phyloP scores from a whole-genome alignment of 202 grass and related monocot species.

The Panicum hallii region DNA sequence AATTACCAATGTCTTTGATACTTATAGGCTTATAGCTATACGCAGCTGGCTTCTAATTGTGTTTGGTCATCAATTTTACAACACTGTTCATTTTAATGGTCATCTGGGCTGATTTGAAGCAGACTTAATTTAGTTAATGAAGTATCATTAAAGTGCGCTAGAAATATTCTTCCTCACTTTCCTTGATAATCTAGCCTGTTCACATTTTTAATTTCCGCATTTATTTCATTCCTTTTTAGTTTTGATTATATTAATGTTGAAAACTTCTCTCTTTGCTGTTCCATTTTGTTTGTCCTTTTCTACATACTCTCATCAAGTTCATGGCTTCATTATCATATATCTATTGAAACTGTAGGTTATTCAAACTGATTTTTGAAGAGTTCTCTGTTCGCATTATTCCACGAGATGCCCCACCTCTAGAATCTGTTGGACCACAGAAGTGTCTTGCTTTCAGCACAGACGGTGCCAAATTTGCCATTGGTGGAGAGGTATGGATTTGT shows the following conservation, averaged over 20 bases:
- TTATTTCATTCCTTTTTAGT: background rate
- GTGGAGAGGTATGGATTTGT: constrained; percentile 72
- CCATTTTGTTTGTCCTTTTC: constrained; percentile 12
- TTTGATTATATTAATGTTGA: constrained; percentile 13
- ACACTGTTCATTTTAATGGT: background rate
- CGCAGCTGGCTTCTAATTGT: background rate
- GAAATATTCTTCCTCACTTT: background rate
- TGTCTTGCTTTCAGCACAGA: constrained; percentile 96
- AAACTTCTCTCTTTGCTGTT: constrained; percentile 12
- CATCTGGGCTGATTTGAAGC: constrained; percentile 12
- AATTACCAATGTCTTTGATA: background rate
- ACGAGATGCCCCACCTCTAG: constrained; percentile 62
- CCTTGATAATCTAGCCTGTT: constrained; percentile 21
- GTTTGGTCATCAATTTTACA: background rate
- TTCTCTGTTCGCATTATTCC: constrained; percentile 54
- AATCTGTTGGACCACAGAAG: constrained; percentile 87
- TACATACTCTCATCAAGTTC: constrained; percentile 28
- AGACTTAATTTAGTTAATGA: background rate
- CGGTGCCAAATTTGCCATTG: constrained; percentile 90
- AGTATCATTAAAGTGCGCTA: background rate
- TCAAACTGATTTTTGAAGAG: constrained; percentile 79
- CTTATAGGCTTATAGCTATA: background rate
- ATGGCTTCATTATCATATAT: constrained; percentile 21
- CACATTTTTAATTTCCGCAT: background rate
- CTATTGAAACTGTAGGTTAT: constrained; percentile 58